Percentiles rank a stretch among this genome's conserved stretches.
Conservation (phyloP, 1,139 yeast genomes). For the Candida sp. region DNA sequence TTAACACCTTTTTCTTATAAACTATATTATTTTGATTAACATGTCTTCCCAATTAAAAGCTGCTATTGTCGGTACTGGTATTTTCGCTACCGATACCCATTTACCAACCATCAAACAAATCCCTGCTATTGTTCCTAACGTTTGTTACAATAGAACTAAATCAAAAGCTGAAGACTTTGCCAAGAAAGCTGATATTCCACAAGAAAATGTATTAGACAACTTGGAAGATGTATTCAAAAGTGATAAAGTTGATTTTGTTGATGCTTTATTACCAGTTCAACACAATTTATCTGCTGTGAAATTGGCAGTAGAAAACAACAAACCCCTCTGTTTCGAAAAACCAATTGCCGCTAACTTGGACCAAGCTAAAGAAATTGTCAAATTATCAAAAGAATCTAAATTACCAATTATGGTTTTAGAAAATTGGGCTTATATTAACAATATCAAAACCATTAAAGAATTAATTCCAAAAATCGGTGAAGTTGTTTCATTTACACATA, state of each 20-base stretch:
- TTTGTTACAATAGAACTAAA: conserved; percentile 80
- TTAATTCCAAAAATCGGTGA: conserved; percentile 71
- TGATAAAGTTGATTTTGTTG: conserved; percentile 66
- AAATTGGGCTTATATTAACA: conserved; percentile 74
- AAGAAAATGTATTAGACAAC: conserved; percentile 54
- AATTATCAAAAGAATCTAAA: conserved; percentile 52
- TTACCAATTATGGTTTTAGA: conserved; percentile 78
- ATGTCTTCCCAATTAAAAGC: conserved; percentile 40
- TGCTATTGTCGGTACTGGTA: conserved; percentile 88
- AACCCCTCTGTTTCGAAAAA: conserved; percentile 81
- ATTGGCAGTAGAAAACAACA: conserved; percentile 64
- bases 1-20: too few species aligned
- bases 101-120: conserved; percentile 64
- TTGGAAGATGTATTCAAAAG: conserved; percentile 66
- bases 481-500: conserved; percentile 72
- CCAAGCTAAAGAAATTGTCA: conserved; percentile 78
- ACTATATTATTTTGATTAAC: too few species aligned
- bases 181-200: conserved; percentile 49
- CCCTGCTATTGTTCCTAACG: conserved; percentile 31
- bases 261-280: conserved; percentile 85
- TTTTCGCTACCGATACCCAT: conserved; percentile 82
- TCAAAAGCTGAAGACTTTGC: conserved; percentile 82
- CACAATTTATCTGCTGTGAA: conserved; percentile 64
- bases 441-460: conserved; percentile 48
- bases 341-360: conserved; percentile 85